These are phyloP conservation scores for Suhomyces emberorum DNA, from an alignment of 805 yeast species.

Conservation along the genomic window DNA sequence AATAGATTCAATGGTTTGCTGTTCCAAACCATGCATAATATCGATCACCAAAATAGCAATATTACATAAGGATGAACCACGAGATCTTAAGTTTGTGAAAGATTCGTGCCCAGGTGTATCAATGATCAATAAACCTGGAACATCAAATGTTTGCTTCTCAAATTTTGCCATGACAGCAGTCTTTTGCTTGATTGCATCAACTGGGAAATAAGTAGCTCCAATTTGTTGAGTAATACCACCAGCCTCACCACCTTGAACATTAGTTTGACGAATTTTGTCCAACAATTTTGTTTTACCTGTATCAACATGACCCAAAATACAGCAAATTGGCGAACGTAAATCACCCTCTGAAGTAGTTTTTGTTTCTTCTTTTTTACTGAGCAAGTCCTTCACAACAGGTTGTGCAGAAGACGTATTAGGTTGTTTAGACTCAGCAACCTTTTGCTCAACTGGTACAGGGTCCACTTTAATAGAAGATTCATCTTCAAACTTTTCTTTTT, in stretches of 20 bases:
- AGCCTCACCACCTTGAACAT: constrained; percentile 99
- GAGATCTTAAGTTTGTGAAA: constrained; percentile 92
- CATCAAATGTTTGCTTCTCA: constrained; percentile 84
- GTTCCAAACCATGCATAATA: constrained; percentile 99
- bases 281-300: constrained; percentile 97
- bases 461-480: constrained; percentile 33
- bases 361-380: too few relatives aligned
- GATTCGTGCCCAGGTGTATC: constrained; percentile 99
- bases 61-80: constrained; percentile 99
- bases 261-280: constrained; percentile 97
- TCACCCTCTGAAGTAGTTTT: constrained; percentile 41
- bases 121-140: constrained; percentile 93
- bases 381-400: too few relatives aligned
- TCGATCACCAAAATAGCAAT: constrained; percentile 98
- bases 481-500: constrained; percentile 19
- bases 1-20: constrained; percentile 93
- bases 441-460: constrained; percentile 32
- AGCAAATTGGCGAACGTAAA: constrained; percentile 97
- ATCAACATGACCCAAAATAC: constrained; percentile 99
- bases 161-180: constrained; percentile 86
- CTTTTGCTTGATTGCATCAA: constrained; percentile 86
- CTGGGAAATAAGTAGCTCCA: constrained; percentile 99
- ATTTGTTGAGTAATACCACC: constrained; percentile 99
- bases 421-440: too few relatives aligned
- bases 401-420: too few relatives aligned